Evolutionary conservation across 768 basidiomycete genomes (phyloP), one percentile per base, ranked within the genome.

Genomic region (Leccinum subtestaceum): DNA sequence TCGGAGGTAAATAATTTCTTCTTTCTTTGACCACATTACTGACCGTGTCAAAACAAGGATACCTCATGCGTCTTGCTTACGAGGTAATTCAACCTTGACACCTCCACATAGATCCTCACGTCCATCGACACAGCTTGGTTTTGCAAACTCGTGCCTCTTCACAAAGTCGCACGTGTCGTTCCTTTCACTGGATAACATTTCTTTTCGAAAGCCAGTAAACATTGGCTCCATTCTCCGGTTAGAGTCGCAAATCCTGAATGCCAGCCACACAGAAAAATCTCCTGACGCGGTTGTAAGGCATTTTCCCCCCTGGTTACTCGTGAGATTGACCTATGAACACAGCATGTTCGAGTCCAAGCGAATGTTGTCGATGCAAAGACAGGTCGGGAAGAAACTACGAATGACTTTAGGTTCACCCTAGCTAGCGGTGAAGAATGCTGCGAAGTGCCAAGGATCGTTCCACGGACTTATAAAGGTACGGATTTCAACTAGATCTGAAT

Each of bases 141-240:
- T 88, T 67, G 81, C 87, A 17, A 91, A 87, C 63, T 79, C 88
- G 1, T 81, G 80, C 47, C 72, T 91, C 56, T 89, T 91, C 72
- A 87, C 87, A 4, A 80, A 81, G 5, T 81, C 84, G 3, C 81
- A 78, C 11, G 80, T 92, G 52, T 81, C 81, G 3, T 93, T 93
- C 74, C 77, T 90, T 31, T 88, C 90, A 4, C 80, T 93, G 15
- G 91, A 93, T 65, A 84, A 84, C 32, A 92, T 93, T 68, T 84
- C 85, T 2, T 93, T 95, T 75, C 79, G 81, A 48, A 81, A 84
- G 29, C 91, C 92, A 0, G 91, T 95, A 0, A 88, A 91, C 2
- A 93, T 93, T 48, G 92, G 91, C 6, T 90, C 87, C 0, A 88
- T 93, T 52, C 81, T 94, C 13, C 82, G 87, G 3, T 78, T 94